phyloP scores from a whole-genome alignment of 169 alveolate species.

The Sarcocystis neurona region DNA sequence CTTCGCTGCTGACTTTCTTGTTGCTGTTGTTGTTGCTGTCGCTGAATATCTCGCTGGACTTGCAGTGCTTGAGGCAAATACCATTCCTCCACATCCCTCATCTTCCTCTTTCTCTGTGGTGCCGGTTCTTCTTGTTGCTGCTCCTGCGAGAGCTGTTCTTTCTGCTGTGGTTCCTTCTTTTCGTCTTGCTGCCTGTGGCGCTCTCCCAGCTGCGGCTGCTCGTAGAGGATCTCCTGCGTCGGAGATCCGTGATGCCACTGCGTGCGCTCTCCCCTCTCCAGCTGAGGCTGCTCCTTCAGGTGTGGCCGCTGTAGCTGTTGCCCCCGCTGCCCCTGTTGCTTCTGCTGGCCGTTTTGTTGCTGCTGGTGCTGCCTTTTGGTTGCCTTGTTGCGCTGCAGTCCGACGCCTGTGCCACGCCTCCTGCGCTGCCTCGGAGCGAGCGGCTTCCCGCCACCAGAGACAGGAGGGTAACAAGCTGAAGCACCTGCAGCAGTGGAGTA shows the following conservation, averaged over 20 bases:
- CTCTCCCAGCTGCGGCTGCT: no score
- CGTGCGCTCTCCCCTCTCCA: no score
- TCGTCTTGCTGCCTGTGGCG: no score
- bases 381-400: background rate
- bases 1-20: background rate
- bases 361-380: background rate
- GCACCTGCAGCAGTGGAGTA: background rate
- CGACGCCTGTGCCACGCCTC: background rate
- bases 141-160: no score
- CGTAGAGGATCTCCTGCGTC: no score
- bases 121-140: no score
- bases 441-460: background rate
- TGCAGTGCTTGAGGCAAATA: background rate
- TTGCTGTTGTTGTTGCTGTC: background rate
- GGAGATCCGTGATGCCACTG: no score
- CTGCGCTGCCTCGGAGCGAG: background rate
- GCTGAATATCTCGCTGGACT: background rate
- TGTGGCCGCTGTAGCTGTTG: no score
- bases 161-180: no score
- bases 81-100: background rate
- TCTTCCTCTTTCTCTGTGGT: no score
- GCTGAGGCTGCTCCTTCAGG: no score
- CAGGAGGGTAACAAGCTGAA: background rate
- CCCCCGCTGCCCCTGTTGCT: no score
- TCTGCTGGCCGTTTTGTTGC: background rate